Evolutionary conservation across 768 basidiomycete genomes (phyloP), one percentile per base, ranked within the genome.

Genomic region (Boletellus ananas): DNA sequence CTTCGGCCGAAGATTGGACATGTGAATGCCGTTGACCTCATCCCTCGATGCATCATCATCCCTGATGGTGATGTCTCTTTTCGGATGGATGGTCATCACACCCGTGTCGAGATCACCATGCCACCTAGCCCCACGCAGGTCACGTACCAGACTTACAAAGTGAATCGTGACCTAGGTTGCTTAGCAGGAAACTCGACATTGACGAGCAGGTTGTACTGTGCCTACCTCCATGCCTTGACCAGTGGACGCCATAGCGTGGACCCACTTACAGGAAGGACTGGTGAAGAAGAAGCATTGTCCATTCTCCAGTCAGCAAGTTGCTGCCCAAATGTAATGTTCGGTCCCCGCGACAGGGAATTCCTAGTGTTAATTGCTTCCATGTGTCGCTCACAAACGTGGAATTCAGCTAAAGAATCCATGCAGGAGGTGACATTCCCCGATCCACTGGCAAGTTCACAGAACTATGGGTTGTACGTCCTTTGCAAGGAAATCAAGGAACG

Each of bases 151-250:
- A 25, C 42, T 29, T 31, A 38, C 5, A 23, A 6, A 4, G 36
- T 48, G 5, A 62, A 72, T 41, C 44, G 44, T 4, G 47, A 59
- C 20, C 56, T 72, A 4, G 61, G 67, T 31, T 57, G 59, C 25
- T 50, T 72, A 10, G 35, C 16, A 3, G 62, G 64, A 4, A 56
- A 60, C 34, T 48, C 36, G 5, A 62, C 49, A 14, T 43, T 68
- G 31, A 45, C 27, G 1, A 60, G 64, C 52, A 52, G 51, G 35
- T 58, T 75, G 14, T 74, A 64, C 52, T 67, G 61, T 41, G 63
- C 68, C 2, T 71, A 73, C 39, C 61, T 79, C 6, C 78, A 79
- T 47, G 70, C 71, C 7, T 40, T 72, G 16, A 77, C 71, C 0
- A 71, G 71, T 27, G 65, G 66, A 36, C 62, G 62, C n/a, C n/a